Percentiles rank a stretch among this genome's conserved stretches.
phyloP scores from a whole-genome alignment of 768 basidiomycete species.

The Macrolepiota dolichaula region DNA sequence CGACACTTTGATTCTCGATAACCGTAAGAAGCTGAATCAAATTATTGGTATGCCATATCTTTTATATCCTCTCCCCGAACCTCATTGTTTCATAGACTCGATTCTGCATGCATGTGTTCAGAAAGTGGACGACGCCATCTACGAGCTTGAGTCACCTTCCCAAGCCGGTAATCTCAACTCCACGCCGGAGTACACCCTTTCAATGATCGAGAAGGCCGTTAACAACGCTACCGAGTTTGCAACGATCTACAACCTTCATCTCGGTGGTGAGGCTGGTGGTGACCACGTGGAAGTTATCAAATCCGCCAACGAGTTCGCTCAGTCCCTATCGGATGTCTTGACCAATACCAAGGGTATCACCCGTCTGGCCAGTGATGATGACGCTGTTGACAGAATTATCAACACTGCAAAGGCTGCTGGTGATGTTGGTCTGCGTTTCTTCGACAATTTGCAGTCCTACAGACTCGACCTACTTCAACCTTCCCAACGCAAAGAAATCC shows the following conservation, averaged over 20 bases:
- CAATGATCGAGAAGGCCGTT: constrained; percentile 96
- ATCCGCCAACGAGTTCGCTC: constrained; percentile 93
- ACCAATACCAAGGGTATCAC: constrained; percentile 95
- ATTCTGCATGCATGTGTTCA: constrained; percentile 95
- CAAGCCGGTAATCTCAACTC: constrained; percentile 94
- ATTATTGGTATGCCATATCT: constrained; percentile 71
- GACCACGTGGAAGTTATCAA: constrained; percentile 98
- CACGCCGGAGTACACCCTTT: constrained; percentile 97
- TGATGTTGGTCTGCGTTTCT: constrained; percentile 86
- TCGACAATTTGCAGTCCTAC: constrained; percentile 95
- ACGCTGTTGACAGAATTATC: constrained; percentile 88
- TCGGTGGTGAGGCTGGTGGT: constrained; percentile 83
- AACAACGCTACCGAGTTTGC: constrained; percentile 97
- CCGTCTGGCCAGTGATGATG: constrained; percentile 86
- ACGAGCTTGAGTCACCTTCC: constrained; percentile 94
- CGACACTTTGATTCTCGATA: constrained; percentile 93
- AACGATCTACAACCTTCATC: constrained; percentile 86
- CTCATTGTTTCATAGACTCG: constrained; percentile 62
- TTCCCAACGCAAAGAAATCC: constrained; percentile 76
- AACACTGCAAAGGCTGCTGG: constrained; percentile 81
- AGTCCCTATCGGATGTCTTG: constrained; percentile 87
- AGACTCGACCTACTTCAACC: constrained; percentile 81
- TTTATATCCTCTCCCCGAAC: neutral
- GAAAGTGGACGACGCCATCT: constrained; percentile 96
- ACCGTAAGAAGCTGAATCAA: constrained; percentile 95